These are phyloP conservation scores for Boletus mariae DNA, from an alignment of 1,284 basidiomycete species.

Conservation along the genomic window DNA sequence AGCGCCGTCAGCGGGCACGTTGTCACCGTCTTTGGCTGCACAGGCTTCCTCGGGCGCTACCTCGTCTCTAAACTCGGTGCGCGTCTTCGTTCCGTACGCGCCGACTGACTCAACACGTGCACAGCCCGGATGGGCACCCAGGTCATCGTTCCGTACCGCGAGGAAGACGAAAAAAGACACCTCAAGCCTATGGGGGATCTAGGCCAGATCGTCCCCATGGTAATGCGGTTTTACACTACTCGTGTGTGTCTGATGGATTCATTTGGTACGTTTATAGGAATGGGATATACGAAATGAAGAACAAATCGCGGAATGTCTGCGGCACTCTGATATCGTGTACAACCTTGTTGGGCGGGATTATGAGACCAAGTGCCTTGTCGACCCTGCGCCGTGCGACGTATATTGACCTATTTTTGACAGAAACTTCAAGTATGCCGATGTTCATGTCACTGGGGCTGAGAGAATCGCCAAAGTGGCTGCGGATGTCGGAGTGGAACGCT, in stretches of 20 bases:
- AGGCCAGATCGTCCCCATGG: conserved; percentile 94
- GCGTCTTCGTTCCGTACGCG: conserved; percentile 23
- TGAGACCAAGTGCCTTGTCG: conserved; percentile 71
- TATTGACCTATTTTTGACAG: conserved; percentile 40
- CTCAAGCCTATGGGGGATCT: conserved; percentile 94
- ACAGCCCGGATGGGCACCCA: conserved; percentile 89
- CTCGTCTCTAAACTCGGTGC: conserved; percentile 87
- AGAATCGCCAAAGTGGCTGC: conserved; percentile 82
- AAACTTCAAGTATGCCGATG: conserved; percentile 80
- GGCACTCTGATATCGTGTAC: conserved; percentile 86
- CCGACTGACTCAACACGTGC: conserved; percentile 23
- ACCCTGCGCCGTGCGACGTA: conserved; percentile 13
- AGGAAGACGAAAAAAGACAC: conserved; percentile 91
- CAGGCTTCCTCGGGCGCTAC: conserved; percentile 94
- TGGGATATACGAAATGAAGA: conserved; percentile 47
- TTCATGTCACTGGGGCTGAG: conserved; percentile 77
- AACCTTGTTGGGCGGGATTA: conserved; percentile 35
- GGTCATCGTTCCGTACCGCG: conserved; percentile 93
- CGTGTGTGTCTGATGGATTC: neutral
- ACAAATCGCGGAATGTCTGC: conserved; percentile 91
- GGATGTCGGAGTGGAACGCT: conserved; percentile 74
- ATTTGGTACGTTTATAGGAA: conserved; percentile 55
- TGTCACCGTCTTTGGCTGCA: conserved; percentile 96
- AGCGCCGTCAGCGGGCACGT: conserved; percentile 86
- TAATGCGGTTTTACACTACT: conserved; percentile 30